Evolutionary conservation across 2,329 filamentous ascomycete species (phyloP), one percentile per base, ranked within the genome.

Genomic region (Bertia moriformis): DNA sequence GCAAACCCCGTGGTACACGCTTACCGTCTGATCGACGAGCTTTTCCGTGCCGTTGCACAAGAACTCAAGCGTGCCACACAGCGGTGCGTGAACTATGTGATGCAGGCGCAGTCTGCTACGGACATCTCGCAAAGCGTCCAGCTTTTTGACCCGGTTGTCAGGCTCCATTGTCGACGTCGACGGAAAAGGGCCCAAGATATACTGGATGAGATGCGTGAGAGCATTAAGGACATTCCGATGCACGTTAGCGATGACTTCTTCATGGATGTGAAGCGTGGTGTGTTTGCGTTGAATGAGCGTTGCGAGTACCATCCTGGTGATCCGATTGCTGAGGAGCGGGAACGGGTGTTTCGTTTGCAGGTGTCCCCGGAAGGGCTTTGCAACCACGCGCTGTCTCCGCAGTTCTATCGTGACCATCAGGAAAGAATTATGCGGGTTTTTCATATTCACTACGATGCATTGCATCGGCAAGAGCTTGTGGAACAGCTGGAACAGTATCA

Each of bases 261-360:
- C 17, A 47, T 49, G 35, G 51, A 53, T 24, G 40, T 56, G 43
- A 55, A 55, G 43, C 49, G 52, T 14, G 51, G 49, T 1, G 42
- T 56, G 4, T 55, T 55, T 38, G 49, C 46, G 4, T 41, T 56
- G 18, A 50, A 55, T 29, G 41, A 46, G 10, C 45, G 40, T 4
- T 50, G 53, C 33, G 49, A 55, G 19, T 56, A 56, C 36, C 51
- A 56, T 40, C 52, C 51, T 2, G 52, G 50, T 3, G 52, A 54
- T 18, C 38, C 43, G 2, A 41, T 42, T 32, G 49, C 49, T 4
- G 53, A 54, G 42, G 44, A 44, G 32, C 38, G 46, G 19, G 51
- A 53, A 22, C 22, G 39, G 7, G 40, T 40, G 37, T 14, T 27
- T 39, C 18, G 37, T 39, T 39, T 17, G 3, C n/a, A n/a, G n/a